phyloP scores from a whole-genome alignment of 2,329 filamentous ascomycete species.

The Stagonosporopsis tanaceti region DNA sequence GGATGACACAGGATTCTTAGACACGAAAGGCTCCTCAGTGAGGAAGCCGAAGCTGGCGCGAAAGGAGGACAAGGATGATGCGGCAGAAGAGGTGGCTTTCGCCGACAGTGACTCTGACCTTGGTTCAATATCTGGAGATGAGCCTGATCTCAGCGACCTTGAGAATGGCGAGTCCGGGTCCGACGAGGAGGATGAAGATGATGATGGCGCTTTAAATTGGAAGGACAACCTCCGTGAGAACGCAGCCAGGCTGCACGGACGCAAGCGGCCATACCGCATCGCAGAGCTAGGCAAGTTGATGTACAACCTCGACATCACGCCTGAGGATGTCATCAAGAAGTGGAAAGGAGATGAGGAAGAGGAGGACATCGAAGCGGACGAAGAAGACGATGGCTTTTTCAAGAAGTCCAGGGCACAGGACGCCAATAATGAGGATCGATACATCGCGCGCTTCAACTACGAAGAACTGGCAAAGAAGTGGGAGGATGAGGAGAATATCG shows the following conservation, averaged over 20 bases:
- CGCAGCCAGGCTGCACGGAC: constrained; percentile 74
- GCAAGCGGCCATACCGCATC: constrained; percentile 76
- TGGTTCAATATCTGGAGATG: constrained; percentile 78
- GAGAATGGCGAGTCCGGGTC: constrained; percentile 61
- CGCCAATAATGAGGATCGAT: constrained; percentile 72
- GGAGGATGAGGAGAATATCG: constrained; percentile 79
- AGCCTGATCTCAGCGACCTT: constrained; percentile 38
- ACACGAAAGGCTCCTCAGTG: constrained; percentile 52
- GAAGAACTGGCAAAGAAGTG: constrained; percentile 83
- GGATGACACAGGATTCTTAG: constrained; percentile 58
- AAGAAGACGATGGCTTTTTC: constrained; percentile 71
- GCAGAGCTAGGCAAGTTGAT: constrained; percentile 85
- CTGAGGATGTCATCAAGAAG: constrained; percentile 75
- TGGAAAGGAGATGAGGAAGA: constrained; percentile 76
- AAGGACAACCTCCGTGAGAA: constrained; percentile 85
- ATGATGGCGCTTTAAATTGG: constrained; percentile 80
- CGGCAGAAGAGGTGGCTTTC: constrained; percentile 79
- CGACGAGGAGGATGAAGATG: constrained; percentile 74
- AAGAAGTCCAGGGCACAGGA: constrained; percentile 62
- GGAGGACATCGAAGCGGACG: constrained; percentile 62
- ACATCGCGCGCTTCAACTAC: constrained; percentile 82
- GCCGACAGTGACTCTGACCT: constrained; percentile 97
- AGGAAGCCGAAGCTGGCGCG: constrained; percentile 41
- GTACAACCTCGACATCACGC: constrained; percentile 82
- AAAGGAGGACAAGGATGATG: constrained; percentile 41